Percentiles rank a stretch among this genome's conserved stretches.
These are phyloP conservation scores for Zygnema circumcarinatum DNA, from an alignment of 139 green algal genomes.

Conservation along the genomic window DNA sequence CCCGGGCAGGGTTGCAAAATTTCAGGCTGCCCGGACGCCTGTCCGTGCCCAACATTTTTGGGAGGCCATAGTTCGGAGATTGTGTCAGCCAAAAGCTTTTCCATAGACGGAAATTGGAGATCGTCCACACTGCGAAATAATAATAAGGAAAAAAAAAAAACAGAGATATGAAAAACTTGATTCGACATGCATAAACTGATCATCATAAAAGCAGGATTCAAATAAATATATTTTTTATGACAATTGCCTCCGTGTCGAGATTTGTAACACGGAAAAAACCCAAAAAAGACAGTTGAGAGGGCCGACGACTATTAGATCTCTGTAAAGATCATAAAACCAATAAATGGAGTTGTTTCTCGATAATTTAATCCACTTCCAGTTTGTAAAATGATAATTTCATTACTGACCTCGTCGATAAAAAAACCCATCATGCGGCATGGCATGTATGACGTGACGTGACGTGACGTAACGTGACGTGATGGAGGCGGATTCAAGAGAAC, in stretches of 20 bases:
- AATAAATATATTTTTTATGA: background rate
- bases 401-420: too few relatives aligned
- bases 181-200: background rate
- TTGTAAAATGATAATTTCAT: too few relatives aligned
- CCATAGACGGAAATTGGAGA: background rate
- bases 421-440: too few relatives aligned
- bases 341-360: too few relatives aligned
- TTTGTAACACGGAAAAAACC: background rate
- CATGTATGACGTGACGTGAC: too few relatives aligned
- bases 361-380: too few relatives aligned
- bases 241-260: background rate
- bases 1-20: too few relatives aligned
- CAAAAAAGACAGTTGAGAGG: too few relatives aligned
- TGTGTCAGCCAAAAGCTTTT: background rate
- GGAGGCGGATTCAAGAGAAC: too few relatives aligned
- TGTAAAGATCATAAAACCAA: too few relatives aligned
- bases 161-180: background rate
- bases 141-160: slow-evolving; percentile 1
- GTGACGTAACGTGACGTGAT: too few relatives aligned
- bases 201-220: background rate
- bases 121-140: slow-evolving; percentile 15
- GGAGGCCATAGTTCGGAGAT: slow-evolving; percentile 2
- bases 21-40: background rate
- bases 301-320: too few relatives aligned
- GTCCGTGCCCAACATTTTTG: background rate